Evolutionary conservation across 2,329 filamentous ascomycete species (phyloP).

Genomic region (Sporothrix globosa): DNA sequence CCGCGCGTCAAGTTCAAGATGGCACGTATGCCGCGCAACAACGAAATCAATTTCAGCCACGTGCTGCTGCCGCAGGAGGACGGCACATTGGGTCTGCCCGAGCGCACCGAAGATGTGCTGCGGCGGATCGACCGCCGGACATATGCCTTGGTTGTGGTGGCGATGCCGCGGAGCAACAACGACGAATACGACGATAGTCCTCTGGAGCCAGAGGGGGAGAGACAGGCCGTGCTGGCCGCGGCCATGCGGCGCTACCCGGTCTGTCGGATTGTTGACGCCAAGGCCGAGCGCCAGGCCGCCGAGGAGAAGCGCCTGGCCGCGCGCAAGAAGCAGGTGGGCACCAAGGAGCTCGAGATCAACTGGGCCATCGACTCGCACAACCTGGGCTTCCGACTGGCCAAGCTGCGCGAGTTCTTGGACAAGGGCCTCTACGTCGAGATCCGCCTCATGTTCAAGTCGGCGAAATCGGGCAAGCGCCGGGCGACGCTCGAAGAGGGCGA

Average conservation of each 20-base stretch:
- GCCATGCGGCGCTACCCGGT: constrained; percentile 53
- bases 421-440: constrained; percentile 79
- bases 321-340: constrained; percentile 47
- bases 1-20: neutral
- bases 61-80: constrained; percentile 45
- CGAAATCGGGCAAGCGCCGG: constrained; percentile 59
- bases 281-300: constrained; percentile 50
- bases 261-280: constrained; percentile 70
- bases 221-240: constrained; percentile 28
- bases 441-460: constrained; percentile 67
- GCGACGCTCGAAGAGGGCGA: constrained; percentile 65
- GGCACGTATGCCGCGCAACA: constrained; percentile 48
- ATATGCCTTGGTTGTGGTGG: constrained; percentile 44
- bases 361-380: constrained; percentile 84
- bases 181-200: no score
- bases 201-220: no score
- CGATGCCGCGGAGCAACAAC: neutral
- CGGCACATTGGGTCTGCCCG: constrained; percentile 47
- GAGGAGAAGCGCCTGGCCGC: constrained; percentile 51
- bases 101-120: constrained; percentile 49
- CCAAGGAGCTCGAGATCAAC: constrained; percentile 84
- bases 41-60: constrained; percentile 48
- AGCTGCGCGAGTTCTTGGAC: constrained; percentile 68
- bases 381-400: constrained; percentile 69
- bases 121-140: constrained; percentile 43